Evolutionary conservation across 31 red algal species (phyloP).

Genomic region (Asparagopsis taxiformis): DNA sequence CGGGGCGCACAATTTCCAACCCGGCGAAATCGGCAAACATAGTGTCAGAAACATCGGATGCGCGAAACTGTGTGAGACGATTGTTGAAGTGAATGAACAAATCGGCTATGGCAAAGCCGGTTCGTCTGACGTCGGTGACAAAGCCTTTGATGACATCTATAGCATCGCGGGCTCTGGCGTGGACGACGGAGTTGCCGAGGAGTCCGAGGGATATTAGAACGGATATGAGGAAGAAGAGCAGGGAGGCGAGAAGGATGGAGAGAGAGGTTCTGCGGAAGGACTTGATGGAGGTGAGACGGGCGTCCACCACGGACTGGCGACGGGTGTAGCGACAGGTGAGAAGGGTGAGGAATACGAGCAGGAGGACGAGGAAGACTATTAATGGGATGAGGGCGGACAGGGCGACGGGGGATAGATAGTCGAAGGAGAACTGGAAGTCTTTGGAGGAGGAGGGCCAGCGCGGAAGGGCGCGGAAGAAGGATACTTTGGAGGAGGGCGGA

Average conservation of each 20-base stretch:
- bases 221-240: slow-evolving; percentile 39
- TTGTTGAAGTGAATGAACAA: slow-evolving; percentile 19
- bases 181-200: slow-evolving; percentile 14
- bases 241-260: slow-evolving; percentile 13
- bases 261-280: slow-evolving; percentile 4
- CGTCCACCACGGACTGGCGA: slow-evolving; percentile 7
- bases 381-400: slow-evolving; percentile 38
- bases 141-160: slow-evolving; percentile 29
- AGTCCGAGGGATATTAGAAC: slow-evolving; percentile 33
- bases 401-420: slow-evolving; percentile 39
- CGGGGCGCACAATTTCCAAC: background rate
- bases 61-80: slow-evolving; percentile 18
- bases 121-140: slow-evolving; percentile 19
- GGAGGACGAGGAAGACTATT: slow-evolving; percentile 28
- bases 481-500: background rate
- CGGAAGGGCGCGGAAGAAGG: slow-evolving; percentile 34
- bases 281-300: slow-evolving; percentile 17
- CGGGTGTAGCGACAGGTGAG: slow-evolving; percentile 33
- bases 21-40: slow-evolving; percentile 17
- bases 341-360: slow-evolving; percentile 5
- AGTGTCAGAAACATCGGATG: slow-evolving; percentile 6
- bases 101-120: slow-evolving; percentile 38
- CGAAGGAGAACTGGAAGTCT: slow-evolving; percentile 25
- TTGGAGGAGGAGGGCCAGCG: slow-evolving; percentile 39
- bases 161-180: slow-evolving; percentile 23